Evolutionary conservation across 2,329 filamentous ascomycete species (phyloP), one percentile per base, ranked within the genome.

Genomic region (Claviceps humidiphila): DNA sequence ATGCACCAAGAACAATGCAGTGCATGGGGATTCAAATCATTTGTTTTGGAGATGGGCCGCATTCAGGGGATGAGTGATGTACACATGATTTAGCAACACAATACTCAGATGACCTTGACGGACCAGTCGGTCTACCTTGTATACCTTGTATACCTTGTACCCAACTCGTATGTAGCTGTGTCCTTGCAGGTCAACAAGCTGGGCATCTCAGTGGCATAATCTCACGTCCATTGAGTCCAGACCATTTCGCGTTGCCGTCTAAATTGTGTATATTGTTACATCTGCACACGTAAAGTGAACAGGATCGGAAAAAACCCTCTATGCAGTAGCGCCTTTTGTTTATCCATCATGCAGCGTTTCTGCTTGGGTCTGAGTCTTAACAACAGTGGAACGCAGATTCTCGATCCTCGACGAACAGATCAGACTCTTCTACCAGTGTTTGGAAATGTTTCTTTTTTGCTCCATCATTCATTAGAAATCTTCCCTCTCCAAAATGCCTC

Each of bases 211-310:
- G 30, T 34, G 30, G 4, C 30, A 34, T 34, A 11, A 34, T 11
- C 9, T 48, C 46, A 48, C 37, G 13, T 7, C 34, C 34, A 24
- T 38, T 22, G 20, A 17, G 37, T 49, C 8, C 22, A 37, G 20
- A 42, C n/a, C 39, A 43, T 49, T 24, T 38, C 37, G 34, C 44
- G 45, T 45, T 52, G 60, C 62, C 68, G 65, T 76, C 72, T 74
- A 75, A 51, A 67, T 69, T 71, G 66, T 63, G 66, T 69, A 63
- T 75, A 75, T 73, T 74, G 69, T 70, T 76, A 76, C 74, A 76
- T 68, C 71, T 73, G 71, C 74, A 73, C 70, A 75, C 66, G 22
- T 66, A 61, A 62, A 64, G 64, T 64, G 65, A 66, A 70, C 64
- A 67, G 68, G 63, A 64, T 68, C 65, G 62, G 65, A 69, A 71